These are phyloP conservation scores for Candida ascalaphidarum DNA, from an alignment of 805 yeast genomes.

Conservation along the genomic window DNA sequence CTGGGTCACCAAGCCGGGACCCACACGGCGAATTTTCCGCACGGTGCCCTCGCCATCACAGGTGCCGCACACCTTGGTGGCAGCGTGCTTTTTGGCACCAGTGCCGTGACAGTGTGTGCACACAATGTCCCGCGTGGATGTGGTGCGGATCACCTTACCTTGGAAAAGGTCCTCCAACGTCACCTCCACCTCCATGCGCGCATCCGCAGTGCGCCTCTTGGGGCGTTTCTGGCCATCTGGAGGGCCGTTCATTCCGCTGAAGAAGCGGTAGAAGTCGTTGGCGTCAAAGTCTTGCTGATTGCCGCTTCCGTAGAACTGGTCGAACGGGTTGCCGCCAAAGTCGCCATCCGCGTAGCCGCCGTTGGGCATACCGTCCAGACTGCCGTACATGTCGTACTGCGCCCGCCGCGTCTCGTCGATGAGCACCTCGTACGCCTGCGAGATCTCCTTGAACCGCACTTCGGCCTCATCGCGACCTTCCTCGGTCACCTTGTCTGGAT, in stretches of 20 bases:
- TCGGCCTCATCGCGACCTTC: slow-evolving; percentile 63
- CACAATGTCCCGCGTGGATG: slow-evolving; percentile 61
- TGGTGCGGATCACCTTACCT: slow-evolving; percentile 72
- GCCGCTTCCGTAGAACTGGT: slow-evolving; percentile 20
- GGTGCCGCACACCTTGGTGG: slow-evolving; percentile 43
- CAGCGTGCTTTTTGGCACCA: slow-evolving; percentile 62
- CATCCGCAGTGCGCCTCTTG: slow-evolving; percentile 51
- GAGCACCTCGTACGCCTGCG: slow-evolving; percentile 78
- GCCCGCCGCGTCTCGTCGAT: slow-evolving; percentile 58
- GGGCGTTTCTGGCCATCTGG: slow-evolving; percentile 7
- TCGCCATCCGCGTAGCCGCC: slow-evolving; percentile 8
- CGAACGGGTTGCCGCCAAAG: slow-evolving; percentile 27
- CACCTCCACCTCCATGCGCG: slow-evolving; percentile 54
- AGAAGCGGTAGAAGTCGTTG: slow-evolving; percentile 75
- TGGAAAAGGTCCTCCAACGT: slow-evolving; percentile 67
- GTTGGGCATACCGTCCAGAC: slow-evolving; percentile 18
- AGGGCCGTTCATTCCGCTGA: slow-evolving; percentile 30
- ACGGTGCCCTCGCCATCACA: slow-evolving; percentile 71
- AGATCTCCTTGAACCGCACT: slow-evolving; percentile 69
- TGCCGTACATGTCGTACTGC: slow-evolving; percentile 53
- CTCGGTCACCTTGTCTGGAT: slow-evolving; percentile 82
- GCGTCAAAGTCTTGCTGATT: slow-evolving; percentile 44
- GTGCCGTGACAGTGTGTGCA: slow-evolving; percentile 70
- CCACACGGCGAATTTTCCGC: slow-evolving; percentile 53
- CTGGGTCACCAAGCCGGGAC: slow-evolving; percentile 68